Evolutionary conservation across 805 yeast genomes (phyloP).

Genomic region (Cephaloascus fragrans): DNA sequence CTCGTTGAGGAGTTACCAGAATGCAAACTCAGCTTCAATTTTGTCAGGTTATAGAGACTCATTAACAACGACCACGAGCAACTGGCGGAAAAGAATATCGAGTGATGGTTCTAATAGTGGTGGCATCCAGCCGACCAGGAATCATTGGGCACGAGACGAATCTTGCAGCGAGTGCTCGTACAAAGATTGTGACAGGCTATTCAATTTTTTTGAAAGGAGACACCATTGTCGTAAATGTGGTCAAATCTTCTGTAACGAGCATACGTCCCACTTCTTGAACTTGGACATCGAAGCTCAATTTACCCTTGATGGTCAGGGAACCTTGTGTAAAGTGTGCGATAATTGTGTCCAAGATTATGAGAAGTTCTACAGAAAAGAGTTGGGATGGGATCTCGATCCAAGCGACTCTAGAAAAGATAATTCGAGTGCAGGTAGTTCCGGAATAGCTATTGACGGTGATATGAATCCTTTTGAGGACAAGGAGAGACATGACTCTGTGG

Average conservation of each 20-base stretch:
- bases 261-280: constrained; percentile 47
- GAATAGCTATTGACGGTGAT: constrained; percentile 1
- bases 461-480: constrained; percentile 1
- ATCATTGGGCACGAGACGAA: constrained; percentile 71
- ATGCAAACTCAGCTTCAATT: background rate
- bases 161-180: constrained; percentile 52
- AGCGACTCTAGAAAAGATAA: constrained; percentile 4
- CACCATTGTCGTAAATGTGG: constrained; percentile 88
- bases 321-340: constrained; percentile 62
- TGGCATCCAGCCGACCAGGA: constrained; percentile 38
- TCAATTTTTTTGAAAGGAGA: constrained; percentile 69
- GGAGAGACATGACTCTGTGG: constrained; percentile 20
- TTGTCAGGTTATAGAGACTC: background rate
- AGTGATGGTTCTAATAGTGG: constrained; percentile 14
- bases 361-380: constrained; percentile 31
- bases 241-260: constrained; percentile 65
- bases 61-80: constrained; percentile 13
- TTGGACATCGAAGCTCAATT: constrained; percentile 52
- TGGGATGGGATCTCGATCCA: constrained; percentile 13
- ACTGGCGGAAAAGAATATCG: constrained; percentile 15
- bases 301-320: constrained; percentile 59
- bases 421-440: constrained; percentile 4
- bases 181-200: constrained; percentile 45
- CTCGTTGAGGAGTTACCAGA: background rate
- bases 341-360: constrained; percentile 55